phyloP scores from a whole-genome alignment of 169 alveolate species.

The Eimeria tenella region DNA sequence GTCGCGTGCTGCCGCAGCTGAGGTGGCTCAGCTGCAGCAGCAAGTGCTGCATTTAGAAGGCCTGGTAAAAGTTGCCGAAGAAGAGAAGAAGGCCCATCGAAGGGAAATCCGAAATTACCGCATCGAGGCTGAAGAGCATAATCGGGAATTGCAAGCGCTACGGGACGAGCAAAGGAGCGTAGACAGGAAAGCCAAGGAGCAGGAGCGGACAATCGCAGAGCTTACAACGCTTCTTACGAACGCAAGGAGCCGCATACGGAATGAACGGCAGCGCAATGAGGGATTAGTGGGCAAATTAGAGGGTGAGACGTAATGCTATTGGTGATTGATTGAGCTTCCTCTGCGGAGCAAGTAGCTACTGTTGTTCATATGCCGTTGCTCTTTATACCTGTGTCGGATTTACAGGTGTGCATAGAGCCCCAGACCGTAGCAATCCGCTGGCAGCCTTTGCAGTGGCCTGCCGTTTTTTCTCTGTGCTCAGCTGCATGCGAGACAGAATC shows the following conservation, averaged over 20 bases:
- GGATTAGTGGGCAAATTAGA: conserved; percentile 48
- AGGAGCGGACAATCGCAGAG: conserved; percentile 49
- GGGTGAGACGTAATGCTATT: conserved; percentile 17
- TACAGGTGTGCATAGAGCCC: not conserved
- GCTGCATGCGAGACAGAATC: conserved; percentile 43
- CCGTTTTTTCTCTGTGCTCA: not conserved
- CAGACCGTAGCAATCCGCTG: not conserved
- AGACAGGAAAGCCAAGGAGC: conserved; percentile 27
- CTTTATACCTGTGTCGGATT: not conserved
- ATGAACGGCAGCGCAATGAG: conserved; percentile 65
- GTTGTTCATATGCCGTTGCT: not conserved
- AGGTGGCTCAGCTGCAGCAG: conserved; percentile 46
- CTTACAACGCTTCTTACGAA: conserved; percentile 36
- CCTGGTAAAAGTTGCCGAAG: conserved; percentile 19
- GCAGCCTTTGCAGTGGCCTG: not conserved
- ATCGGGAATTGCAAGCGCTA: conserved; percentile 12
- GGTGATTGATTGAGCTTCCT: not conserved
- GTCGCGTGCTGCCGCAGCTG: conserved; percentile 26
- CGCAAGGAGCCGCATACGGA: conserved; percentile 52
- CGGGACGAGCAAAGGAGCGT: conserved; percentile 6
- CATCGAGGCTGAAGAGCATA: conserved; percentile 15
- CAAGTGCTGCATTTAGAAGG: conserved; percentile 31
- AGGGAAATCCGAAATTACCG: conserved; percentile 47
- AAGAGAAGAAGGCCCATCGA: conserved; percentile 30
- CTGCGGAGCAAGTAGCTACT: not conserved